Evolutionary conservation across 441 rosid species (phyloP).

Genomic region (Hura crepitans): DNA sequence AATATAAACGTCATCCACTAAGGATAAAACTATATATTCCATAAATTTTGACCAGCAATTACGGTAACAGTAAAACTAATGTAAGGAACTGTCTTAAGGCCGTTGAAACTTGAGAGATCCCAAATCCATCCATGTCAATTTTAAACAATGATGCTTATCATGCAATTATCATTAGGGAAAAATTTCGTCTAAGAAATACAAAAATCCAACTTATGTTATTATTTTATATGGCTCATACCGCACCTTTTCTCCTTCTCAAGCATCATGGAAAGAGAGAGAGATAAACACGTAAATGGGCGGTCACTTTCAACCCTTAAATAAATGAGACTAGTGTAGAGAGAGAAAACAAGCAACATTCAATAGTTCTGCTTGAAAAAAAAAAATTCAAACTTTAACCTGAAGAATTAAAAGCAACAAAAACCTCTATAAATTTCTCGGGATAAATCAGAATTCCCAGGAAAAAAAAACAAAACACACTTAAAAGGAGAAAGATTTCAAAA

Average conservation of each 20-base stretch:
- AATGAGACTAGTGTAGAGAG: constrained; percentile 13
- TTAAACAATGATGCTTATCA: background rate
- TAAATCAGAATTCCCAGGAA: constrained; percentile 11
- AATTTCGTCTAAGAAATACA: constrained; percentile 30
- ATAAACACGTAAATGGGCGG: constrained; percentile 27
- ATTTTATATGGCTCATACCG: constrained; percentile 17
- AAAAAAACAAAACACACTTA: background rate
- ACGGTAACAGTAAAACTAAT: constrained; percentile 21
- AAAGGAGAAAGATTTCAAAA: background rate
- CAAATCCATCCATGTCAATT: constrained; percentile 15
- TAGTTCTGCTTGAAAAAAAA: too few species aligned
- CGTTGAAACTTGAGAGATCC: background rate
- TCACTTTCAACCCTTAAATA: constrained; percentile 29
- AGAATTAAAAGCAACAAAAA: constrained; percentile 8
- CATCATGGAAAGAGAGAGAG: constrained; percentile 30
- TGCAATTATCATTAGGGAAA: background rate
- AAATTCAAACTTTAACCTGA: constrained; percentile 21
- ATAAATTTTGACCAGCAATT: background rate
- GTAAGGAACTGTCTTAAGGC: constrained; percentile 4
- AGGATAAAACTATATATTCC: constrained; percentile 14
- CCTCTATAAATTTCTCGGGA: constrained; percentile 18
- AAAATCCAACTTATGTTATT: background rate
- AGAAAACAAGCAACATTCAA: background rate
- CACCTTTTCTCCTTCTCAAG: constrained; percentile 19
- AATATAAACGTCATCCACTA: constrained; percentile 31